These are phyloP conservation scores for Pythium utonaiense DNA, from an alignment of 352 stramenopile species.

Conservation along the genomic window DNA sequence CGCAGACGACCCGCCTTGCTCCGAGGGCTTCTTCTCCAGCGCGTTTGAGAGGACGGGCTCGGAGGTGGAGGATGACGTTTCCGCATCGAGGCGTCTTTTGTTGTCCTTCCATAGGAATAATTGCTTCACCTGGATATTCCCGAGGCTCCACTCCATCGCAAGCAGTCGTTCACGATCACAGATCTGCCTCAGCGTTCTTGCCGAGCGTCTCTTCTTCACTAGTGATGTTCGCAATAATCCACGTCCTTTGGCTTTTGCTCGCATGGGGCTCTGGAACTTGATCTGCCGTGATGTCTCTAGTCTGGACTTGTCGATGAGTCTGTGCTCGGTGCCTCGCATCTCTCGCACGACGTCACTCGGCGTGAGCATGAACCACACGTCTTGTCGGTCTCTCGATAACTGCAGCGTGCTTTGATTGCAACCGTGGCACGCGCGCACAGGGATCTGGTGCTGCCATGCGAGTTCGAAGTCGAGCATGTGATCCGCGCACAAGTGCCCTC, in stretches of 20 bases:
- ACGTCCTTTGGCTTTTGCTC: conserved; percentile 10
- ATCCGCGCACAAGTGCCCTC: conserved; percentile 43
- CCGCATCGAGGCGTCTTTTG: conserved; percentile 35
- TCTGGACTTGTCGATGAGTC: conserved; percentile 5
- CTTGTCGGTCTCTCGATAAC: conserved; percentile 37
- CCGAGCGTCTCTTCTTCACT: conserved; percentile 13
- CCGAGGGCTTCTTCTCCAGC: neutral
- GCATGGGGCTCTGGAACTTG: conserved; percentile 9
- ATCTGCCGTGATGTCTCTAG: conserved; percentile 1
- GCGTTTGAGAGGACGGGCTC: conserved; percentile 7
- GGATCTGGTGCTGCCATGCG: conserved; percentile 40
- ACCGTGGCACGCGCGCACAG: conserved; percentile 45
- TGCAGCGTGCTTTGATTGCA: conserved; percentile 44
- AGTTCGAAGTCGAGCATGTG: conserved; percentile 52
- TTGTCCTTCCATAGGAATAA: conserved; percentile 67
- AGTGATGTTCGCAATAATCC: conserved; percentile 1
- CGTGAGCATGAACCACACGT: conserved; percentile 62
- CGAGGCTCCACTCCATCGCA: conserved; percentile 62
- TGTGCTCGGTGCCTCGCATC: conserved; percentile 30
- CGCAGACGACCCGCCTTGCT: neutral
- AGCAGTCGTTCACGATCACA: conserved; percentile 41
- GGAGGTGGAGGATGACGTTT: conserved; percentile 23
- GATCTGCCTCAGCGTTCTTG: conserved; percentile 16
- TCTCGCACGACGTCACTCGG: conserved; percentile 18
- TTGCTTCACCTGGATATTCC: conserved; percentile 46